A percentile compares a stretch with the other conserved stretches of the same genome.
phyloP scores from a whole-genome alignment of 305 asterid genomes.

The Euphrasia arctica region DNA sequence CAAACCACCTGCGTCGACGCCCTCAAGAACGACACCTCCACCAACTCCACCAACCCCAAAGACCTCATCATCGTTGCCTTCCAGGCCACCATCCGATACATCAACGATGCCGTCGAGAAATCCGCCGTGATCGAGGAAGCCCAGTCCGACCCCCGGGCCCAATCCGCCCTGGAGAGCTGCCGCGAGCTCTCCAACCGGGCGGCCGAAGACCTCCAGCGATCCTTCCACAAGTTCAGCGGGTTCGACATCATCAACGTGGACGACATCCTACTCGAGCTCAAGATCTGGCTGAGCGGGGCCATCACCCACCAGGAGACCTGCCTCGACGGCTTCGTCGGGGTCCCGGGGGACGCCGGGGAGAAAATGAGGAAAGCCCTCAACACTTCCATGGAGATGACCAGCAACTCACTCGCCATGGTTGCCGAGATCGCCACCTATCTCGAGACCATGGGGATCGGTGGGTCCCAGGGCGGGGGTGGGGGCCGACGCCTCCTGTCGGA shows the following conservation, averaged over 20 bases:
- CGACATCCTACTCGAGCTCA: conserved; percentile 36
- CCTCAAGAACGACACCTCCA: conserved; percentile 30
- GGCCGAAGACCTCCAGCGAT: conserved; percentile 39
- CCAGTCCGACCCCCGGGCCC: conserved; percentile 40
- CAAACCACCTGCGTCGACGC: conserved; percentile 45
- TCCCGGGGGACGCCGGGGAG: conserved; percentile 40
- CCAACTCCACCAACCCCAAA: conserved; percentile 50
- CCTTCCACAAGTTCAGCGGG: conserved; percentile 36
- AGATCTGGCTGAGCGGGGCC: conserved; percentile 68
- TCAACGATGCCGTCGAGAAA: conserved; percentile 34
- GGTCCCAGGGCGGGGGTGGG: conserved; percentile 24
- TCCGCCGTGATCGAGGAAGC: conserved; percentile 33
- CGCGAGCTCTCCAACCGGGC: conserved; percentile 43
- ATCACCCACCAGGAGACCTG: conserved; percentile 66
- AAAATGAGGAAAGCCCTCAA: conserved; percentile 42
- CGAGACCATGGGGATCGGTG: conserved; percentile 28
- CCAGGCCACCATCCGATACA: conserved; percentile 32
- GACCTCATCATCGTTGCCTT: conserved; percentile 59
- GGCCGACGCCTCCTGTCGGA: conserved; percentile 54
- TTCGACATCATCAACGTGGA: conserved; percentile 39
- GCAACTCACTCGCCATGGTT: conserved; percentile 70
- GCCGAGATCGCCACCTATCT: conserved; percentile 37
- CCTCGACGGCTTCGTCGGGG: conserved; percentile 50
- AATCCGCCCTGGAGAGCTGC: conserved; percentile 46
- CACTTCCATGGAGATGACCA: conserved; percentile 46